Conservation (phyloP, 2,329 filamentous ascomycete species). For the Nectriaceae sp. region DNA sequence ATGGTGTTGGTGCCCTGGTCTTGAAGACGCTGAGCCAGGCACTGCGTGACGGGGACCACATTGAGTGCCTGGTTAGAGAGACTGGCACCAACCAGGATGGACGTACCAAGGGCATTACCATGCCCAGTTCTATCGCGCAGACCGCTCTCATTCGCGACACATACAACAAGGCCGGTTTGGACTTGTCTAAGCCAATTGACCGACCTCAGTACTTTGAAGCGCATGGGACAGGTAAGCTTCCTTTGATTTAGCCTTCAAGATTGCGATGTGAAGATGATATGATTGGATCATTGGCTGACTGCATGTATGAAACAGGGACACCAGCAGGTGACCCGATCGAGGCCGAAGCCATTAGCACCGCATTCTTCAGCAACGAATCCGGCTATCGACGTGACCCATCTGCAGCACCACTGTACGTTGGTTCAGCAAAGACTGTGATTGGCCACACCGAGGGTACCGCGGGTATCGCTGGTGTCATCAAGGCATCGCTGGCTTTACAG, state of each 20-base stretch:
- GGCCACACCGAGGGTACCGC: constrained; percentile 29
- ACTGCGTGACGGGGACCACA: constrained; percentile 41
- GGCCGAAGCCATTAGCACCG: constrained; percentile 37
- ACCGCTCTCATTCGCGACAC: constrained; percentile 38
- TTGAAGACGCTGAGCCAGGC: constrained; percentile 39
- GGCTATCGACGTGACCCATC: background rate
- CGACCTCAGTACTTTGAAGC: constrained; percentile 43
- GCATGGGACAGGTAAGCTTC: too few relatives aligned
- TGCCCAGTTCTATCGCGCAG: constrained; percentile 48
- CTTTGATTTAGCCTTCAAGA: too few relatives aligned
- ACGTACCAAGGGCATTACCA: constrained; percentile 42
- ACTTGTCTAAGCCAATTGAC: constrained; percentile 18
- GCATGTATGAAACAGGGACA: constrained; percentile 44
- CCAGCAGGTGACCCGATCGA: constrained; percentile 50
- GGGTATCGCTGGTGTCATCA: constrained; percentile 26
- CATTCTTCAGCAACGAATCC: constrained; percentile 35
- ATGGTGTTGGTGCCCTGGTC: constrained; percentile 43
- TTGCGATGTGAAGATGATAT: too few relatives aligned
- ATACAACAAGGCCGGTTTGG: constrained; percentile 40
- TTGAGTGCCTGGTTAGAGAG: constrained; percentile 37
- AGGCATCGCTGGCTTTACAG: constrained; percentile 18
- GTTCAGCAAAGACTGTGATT: constrained; percentile 31
- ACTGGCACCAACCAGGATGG: constrained; percentile 43
- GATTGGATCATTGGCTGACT: too few relatives aligned
- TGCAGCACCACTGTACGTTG: constrained; percentile 20